Evolutionary conservation across 257 asterid species (phyloP), one percentile per base, ranked within the genome.

Genomic region (Gentiana dahurica): DNA sequence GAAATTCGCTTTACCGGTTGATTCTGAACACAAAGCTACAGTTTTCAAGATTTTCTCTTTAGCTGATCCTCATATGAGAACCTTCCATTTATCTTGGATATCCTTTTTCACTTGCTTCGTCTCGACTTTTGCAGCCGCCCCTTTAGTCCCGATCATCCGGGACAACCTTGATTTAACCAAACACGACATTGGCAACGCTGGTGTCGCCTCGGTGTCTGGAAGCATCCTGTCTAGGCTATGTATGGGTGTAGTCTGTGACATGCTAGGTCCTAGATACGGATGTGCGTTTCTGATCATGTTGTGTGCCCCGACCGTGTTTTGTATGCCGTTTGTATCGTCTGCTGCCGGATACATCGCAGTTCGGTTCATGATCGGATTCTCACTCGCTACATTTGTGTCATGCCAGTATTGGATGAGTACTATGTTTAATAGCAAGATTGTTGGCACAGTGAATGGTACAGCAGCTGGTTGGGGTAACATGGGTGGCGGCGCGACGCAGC

Each of bases 381-480:
- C 86, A 0, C 63, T 84, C 35, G 94, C 94, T 0, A 84, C 94
- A 0, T 81, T 84, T 37, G 93, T 80, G n/a, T 80, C 88, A 6
- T 79, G 87, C 71, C 84, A 75, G 53, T 75, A 53, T 55, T 82
- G 91, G 87, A 82, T 78, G 78, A 83, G 81, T 39, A 73, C 77
- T 0, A 80, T 83, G 86, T 83, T 80, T 39, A 78, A 73, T 8
- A 65, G 77, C 33, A 66, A 74, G 65, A 81, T 81, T 24, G 73
- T 84, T 0, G 89, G 94, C 1, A 50, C 64, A 0, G 94, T 73
- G 6, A 84, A 81, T 6, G 89, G 89, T 1, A 73, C 80, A 0
- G 94, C 91, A 0, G 94, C 86, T 0, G 94, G 89, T 0, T 84
- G 94, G 89, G 91, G 89, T 11, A 77, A 84, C 43, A 84, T 78